Percentiles rank a stretch among this genome's conserved stretches.
Evolutionary conservation across 192 early-diverging fungal species (phyloP).

Genomic region (Glomus cerebriforme): DNA sequence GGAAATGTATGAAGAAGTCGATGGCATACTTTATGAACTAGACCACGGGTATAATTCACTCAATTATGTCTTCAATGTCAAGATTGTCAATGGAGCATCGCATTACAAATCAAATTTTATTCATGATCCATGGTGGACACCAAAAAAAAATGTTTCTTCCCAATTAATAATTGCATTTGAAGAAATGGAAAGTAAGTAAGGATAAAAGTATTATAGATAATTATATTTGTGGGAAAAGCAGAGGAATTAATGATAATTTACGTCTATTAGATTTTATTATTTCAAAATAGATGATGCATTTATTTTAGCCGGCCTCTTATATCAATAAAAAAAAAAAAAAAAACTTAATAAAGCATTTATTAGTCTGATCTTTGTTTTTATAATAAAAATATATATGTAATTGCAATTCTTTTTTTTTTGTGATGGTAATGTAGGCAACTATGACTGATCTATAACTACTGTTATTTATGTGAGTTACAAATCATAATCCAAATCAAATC

Average conservation of each 20-base stretch:
- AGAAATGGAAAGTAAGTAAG: background rate
- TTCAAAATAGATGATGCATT: background rate
- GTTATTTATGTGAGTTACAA: too few species aligned
- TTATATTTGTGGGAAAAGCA: background rate
- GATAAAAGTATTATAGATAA: background rate
- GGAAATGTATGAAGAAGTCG: slow-evolving; percentile 13
- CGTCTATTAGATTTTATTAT: background rate
- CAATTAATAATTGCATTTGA: too few species aligned
- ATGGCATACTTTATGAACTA: slow-evolving; percentile 14
- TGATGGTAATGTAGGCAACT: too few species aligned
- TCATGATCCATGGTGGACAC: too few species aligned
- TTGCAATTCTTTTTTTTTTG: too few species aligned
- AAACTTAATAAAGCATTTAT: background rate
- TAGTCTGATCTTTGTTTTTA: background rate
- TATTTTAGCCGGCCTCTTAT: background rate
- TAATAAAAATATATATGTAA: background rate
- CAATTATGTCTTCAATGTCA: slow-evolving; percentile 3
- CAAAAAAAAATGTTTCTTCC: too few species aligned
- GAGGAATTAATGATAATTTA: background rate
- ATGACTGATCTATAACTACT: too few species aligned
- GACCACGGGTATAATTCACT: slow-evolving; percentile 10
- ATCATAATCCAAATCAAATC: too few species aligned
- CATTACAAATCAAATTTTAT: too few species aligned
- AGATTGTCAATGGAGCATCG: too few species aligned
- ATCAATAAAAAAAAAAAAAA: too few species aligned